Evolutionary conservation across 2,329 filamentous ascomycete genomes (phyloP).

Genomic region (Hawksworthiomyces lignivorus): DNA sequence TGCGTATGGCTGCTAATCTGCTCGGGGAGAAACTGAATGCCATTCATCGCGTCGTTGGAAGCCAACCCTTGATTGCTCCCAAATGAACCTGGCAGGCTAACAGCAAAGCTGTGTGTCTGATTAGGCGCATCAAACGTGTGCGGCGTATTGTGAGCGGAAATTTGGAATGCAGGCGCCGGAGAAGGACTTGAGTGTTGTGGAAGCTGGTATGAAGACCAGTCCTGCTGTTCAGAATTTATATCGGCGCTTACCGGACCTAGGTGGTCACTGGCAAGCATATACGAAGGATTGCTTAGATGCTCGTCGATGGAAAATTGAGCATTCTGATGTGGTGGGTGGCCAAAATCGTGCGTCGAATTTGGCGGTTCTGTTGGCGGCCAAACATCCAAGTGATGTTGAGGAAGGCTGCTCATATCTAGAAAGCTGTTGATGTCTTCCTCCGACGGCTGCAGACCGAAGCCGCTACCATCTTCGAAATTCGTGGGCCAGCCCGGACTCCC

Average conservation of each 20-base stretch:
- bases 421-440: constrained; percentile 10
- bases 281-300: constrained; percentile 1
- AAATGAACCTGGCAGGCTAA: neutral
- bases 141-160: neutral
- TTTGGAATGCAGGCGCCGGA: neutral
- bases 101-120: neutral
- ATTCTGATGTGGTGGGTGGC: neutral
- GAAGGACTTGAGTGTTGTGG: constrained; percentile 1
- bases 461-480: constrained; percentile 9
- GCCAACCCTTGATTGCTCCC: constrained; percentile 2
- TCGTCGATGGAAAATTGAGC: neutral
- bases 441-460: constrained; percentile 6
- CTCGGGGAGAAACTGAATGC: constrained; percentile 4
- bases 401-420: constrained; percentile 9
- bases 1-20: constrained; percentile 2
- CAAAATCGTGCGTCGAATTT: neutral
- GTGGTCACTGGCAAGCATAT: neutral
- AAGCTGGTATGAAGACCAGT: constrained; percentile 2
- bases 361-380: constrained; percentile 9
- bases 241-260: no score
- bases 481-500: constrained; percentile 12
- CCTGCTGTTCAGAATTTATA: constrained; percentile 1
- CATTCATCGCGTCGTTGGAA: neutral
- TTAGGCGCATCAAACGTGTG: neutral
- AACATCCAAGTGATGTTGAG: constrained; percentile 8